phyloP scores from a whole-genome alignment of 306 rosid species.

The Lotus japonicus region DNA sequence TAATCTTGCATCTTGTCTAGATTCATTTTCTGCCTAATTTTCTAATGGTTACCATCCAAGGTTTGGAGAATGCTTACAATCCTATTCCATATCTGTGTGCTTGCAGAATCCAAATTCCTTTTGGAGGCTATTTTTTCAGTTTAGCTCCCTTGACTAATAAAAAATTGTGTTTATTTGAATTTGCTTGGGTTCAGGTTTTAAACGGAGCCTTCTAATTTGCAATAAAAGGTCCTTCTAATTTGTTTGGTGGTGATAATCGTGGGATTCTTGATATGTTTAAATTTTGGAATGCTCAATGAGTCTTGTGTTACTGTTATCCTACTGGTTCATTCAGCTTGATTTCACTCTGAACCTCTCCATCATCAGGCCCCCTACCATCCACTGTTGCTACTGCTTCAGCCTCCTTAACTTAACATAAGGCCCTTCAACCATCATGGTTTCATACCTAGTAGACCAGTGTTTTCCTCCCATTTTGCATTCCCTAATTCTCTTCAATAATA shows the following conservation, averaged over 20 bases:
- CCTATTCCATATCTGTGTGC: background rate
- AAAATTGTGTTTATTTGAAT: background rate
- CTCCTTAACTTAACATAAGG: no score
- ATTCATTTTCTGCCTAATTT: background rate
- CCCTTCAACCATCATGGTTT: background rate
- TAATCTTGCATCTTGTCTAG: conserved; percentile 13
- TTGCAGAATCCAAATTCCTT: background rate
- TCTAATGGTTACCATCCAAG: background rate
- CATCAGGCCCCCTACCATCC: background rate
- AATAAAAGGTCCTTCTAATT: background rate
- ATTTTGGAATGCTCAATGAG: background rate
- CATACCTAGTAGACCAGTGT: background rate
- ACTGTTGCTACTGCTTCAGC: background rate
- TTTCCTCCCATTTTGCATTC: background rate
- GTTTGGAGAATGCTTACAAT: background rate
- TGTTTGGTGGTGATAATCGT: background rate
- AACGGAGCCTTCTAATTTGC: background rate
- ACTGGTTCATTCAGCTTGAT: background rate
- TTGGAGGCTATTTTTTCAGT: conserved; percentile 1
- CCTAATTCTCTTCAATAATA: background rate
- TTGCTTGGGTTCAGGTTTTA: background rate
- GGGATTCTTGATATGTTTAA: background rate
- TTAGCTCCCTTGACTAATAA: conserved; percentile 2
- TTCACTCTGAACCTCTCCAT: background rate
- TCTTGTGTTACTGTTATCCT: background rate